Conservation (phyloP, 441 rosid genomes). For the Bruguiera hainesii region DNA sequence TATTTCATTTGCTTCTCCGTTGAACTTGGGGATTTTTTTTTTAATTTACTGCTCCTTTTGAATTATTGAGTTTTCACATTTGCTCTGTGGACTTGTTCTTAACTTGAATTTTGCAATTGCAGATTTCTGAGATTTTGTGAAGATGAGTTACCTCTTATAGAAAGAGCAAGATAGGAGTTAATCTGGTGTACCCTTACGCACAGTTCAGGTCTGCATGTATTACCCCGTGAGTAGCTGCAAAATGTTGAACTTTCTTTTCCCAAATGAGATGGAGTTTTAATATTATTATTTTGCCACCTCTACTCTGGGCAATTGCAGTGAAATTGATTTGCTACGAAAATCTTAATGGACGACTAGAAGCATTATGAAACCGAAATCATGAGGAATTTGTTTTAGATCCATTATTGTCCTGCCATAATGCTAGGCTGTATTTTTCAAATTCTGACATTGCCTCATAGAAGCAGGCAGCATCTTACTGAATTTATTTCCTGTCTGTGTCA, state of each 20-base stretch:
- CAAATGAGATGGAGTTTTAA: neutral
- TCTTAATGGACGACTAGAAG: too few species aligned
- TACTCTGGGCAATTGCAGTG: too few species aligned
- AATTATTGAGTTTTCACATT: neutral
- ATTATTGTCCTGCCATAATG: too few species aligned
- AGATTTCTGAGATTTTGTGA: conserved; percentile 84
- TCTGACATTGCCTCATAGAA: too few species aligned
- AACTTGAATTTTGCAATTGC: conserved; percentile 29
- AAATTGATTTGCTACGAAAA: too few species aligned
- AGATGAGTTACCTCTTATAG: conserved; percentile 14
- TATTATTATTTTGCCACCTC: neutral
- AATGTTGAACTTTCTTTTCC: conserved; percentile 4
- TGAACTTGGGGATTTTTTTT: neutral
- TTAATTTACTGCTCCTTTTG: neutral
- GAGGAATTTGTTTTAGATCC: too few species aligned
- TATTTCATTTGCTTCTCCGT: neutral
- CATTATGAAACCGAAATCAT: too few species aligned
- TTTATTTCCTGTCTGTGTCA: too few species aligned
- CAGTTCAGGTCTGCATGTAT: conserved; percentile 2
- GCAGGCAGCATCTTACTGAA: too few species aligned
- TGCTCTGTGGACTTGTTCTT: neutral
- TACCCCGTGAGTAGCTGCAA: conserved; percentile 12
- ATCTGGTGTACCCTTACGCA: conserved; percentile 6
- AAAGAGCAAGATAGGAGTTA: neutral
- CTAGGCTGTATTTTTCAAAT: too few species aligned